These are phyloP conservation scores for Pogostemon cablin DNA, from an alignment of 257 asterid species.

Conservation along the genomic window DNA sequence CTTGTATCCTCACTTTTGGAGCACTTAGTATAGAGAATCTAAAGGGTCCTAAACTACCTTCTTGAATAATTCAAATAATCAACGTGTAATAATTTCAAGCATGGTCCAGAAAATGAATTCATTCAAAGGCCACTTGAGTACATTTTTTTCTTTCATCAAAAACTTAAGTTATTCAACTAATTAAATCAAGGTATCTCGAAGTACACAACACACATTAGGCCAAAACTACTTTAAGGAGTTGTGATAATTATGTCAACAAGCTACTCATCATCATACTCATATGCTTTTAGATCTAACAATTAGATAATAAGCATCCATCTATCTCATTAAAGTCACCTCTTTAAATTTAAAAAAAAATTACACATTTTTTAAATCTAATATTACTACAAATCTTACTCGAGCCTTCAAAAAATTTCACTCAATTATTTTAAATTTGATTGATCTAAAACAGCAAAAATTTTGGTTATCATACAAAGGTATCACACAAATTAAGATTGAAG, in stretches of 20 bases:
- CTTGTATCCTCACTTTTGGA: too few species aligned
- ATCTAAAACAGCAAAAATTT: too few species aligned
- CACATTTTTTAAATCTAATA: background rate
- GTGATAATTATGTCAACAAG: conserved; percentile 8
- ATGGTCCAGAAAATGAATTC: background rate
- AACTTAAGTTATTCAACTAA: background rate
- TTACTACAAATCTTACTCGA: conserved; percentile 5
- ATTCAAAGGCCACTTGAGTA: background rate
- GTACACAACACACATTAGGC: background rate
- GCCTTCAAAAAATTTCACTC: background rate
- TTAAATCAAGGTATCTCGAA: background rate
- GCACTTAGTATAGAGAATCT: too few species aligned
- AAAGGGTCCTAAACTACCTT: too few species aligned
- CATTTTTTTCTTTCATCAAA: background rate
- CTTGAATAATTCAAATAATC: background rate
- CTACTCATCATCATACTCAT: background rate
- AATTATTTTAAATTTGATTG: background rate
- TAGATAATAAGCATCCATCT: background rate
- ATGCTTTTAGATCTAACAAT: conserved; percentile 1
- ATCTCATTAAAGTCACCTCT: background rate
- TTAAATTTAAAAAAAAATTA: conserved; percentile 2
- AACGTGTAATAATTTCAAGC: conserved; percentile 1
- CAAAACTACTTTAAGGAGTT: background rate
- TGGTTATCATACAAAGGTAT: conserved; percentile 2
- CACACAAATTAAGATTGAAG: conserved; percentile 4